Percentiles rank a stretch among this genome's conserved stretches.
Conservation (phyloP, 305 asterid genomes). For the Fraxinus velutina region DNA sequence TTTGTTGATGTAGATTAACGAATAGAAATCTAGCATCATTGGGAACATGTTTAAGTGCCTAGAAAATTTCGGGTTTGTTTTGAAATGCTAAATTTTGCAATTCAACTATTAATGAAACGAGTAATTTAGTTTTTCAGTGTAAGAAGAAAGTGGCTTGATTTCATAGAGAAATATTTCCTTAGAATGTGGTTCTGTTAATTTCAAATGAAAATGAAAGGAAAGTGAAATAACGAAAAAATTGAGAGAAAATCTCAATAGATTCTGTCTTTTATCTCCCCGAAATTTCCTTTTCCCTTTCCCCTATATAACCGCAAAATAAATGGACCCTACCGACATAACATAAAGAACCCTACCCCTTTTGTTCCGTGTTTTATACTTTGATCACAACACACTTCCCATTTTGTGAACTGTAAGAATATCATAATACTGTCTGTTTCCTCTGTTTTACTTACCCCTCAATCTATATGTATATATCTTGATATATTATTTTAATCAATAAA, state of each 20-base stretch:
- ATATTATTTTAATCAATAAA: neutral
- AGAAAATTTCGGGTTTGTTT: neutral
- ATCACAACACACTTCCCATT: neutral
- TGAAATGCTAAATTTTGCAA: neutral
- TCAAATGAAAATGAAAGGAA: neutral
- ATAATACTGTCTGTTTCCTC: neutral
- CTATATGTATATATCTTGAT: neutral
- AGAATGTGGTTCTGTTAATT: neutral
- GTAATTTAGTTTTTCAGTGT: neutral
- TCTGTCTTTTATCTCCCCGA: neutral
- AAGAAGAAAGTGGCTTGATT: neutral
- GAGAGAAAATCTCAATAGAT: neutral
- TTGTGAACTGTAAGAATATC: neutral
- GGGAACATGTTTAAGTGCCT: neutral
- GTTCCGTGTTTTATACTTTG: neutral
- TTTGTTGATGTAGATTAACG: neutral
- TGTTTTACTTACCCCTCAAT: neutral
- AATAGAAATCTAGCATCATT: neutral
- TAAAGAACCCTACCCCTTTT: neutral
- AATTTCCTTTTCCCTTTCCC: neutral
- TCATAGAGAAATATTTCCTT: neutral
- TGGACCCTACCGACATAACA: neutral
- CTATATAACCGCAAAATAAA: neutral
- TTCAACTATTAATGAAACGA: neutral
- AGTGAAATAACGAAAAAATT: neutral